phyloP scores from a whole-genome alignment of 352 stramenopile species.

The Pythium periplocum region DNA sequence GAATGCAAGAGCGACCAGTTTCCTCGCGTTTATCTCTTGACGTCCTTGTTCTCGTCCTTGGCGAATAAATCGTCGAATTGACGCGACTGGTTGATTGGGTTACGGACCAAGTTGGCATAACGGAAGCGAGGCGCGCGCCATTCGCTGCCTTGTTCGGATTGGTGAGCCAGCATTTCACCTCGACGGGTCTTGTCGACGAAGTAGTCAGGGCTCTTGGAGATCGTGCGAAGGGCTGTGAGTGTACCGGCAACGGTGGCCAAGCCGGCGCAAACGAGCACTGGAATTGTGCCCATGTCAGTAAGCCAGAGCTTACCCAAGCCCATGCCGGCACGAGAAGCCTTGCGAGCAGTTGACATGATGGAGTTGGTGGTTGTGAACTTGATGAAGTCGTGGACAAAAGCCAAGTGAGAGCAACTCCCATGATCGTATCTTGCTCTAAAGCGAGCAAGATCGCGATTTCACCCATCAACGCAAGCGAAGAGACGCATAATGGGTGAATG shows the following conservation, averaged over 20 bases:
- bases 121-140: slow-evolving; percentile 42
- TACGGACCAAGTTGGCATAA: slow-evolving; percentile 42
- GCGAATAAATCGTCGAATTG: slow-evolving; percentile 45
- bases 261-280: slow-evolving; percentile 33
- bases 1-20: too few species aligned
- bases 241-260: slow-evolving; percentile 1
- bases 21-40: slow-evolving; percentile 23
- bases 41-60: slow-evolving; percentile 46
- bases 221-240: slow-evolving; percentile 14
- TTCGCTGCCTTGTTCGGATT: slow-evolving; percentile 20
- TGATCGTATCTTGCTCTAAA: too few species aligned
- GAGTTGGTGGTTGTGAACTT: too few species aligned
- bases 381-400: too few species aligned
- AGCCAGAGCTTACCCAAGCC: slow-evolving; percentile 45
- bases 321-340: slow-evolving; percentile 24
- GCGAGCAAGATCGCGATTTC: too few species aligned
- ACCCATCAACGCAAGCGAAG: too few species aligned
- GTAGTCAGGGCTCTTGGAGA: slow-evolving; percentile 29
- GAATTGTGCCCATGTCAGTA: slow-evolving; percentile 42
- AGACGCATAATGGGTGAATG: too few species aligned
- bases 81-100: slow-evolving; percentile 60
- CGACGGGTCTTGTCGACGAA: slow-evolving; percentile 35
- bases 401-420: too few species aligned
- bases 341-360: neutral
- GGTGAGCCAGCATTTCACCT: slow-evolving; percentile 31